phyloP scores from a whole-genome alignment of 805 yeast genomes.

The Saccharomycopsis sp. region DNA sequence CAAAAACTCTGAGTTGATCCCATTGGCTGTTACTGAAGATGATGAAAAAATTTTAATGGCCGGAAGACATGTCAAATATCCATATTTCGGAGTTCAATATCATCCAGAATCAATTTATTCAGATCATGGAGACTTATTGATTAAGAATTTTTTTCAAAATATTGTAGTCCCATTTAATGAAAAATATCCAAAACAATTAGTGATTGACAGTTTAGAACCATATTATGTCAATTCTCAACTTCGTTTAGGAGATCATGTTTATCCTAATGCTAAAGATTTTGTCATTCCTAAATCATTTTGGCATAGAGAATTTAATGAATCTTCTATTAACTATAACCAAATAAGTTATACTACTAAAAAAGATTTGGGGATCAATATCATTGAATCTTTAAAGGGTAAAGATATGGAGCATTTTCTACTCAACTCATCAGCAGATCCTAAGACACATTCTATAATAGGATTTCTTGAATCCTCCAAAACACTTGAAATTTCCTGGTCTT shows the following conservation, averaged over 20 bases:
- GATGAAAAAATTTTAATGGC: conserved; percentile 70
- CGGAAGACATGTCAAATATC: conserved; percentile 44
- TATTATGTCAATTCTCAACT: no score
- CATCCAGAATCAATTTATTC: conserved; percentile 96
- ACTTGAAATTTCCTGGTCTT: conserved; percentile 11
- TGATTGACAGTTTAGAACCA: no score
- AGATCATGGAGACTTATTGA: conserved; percentile 44
- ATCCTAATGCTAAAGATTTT: not conserved
- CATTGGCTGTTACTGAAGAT: conserved; percentile 48
- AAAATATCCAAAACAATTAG: no score
- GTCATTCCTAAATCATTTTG: no score
- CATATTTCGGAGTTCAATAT: conserved; percentile 90
- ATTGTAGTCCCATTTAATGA: no score
- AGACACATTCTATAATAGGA: conserved; percentile 58
- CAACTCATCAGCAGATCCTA: not conserved
- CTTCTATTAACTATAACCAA: no score
- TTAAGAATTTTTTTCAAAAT: conserved; percentile 50
- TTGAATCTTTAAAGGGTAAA: no score
- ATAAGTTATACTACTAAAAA: no score
- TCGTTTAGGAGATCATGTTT: not conserved
- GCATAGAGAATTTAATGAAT: no score
- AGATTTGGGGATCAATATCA: no score
- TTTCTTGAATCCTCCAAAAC: conserved; percentile 41
- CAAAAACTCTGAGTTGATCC: conserved; percentile 31
- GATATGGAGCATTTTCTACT: not conserved